Percentiles rank a stretch among this genome's conserved stretches.
phyloP scores from a whole-genome alignment of 805 yeast species.

The Hagleromyces aurorensis region DNA sequence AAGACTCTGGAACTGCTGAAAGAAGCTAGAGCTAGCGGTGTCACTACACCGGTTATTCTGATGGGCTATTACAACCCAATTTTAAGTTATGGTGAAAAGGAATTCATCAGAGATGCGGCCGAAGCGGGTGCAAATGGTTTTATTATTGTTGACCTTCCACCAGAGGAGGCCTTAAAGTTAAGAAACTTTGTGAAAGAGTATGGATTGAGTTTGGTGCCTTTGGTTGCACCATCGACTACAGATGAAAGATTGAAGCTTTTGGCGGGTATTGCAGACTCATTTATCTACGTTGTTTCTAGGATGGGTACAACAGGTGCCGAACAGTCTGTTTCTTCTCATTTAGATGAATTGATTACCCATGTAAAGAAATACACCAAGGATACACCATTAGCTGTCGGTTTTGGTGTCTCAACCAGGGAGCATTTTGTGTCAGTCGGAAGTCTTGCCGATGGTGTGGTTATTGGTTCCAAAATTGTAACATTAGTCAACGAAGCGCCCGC shows the following conservation, averaged over 20 bases:
- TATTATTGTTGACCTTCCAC: conserved; percentile 92
- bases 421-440: conserved; percentile 76
- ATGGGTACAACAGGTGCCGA: conserved; percentile 97
- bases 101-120: conserved; percentile 69
- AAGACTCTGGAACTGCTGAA: conserved; percentile 63
- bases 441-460: conserved; percentile 90
- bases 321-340: conserved; percentile 51
- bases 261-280: conserved; percentile 86
- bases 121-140: conserved; percentile 92
- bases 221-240: conserved; percentile 95
- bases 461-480: conserved; percentile 80
- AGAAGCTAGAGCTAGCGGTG: conserved; percentile 74
- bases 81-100: conserved; percentile 79
- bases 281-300: conserved; percentile 91
- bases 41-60: conserved; percentile 77
- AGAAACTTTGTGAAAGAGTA: conserved; percentile 59
- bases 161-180: conserved; percentile 90
- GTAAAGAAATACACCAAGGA: conserved; percentile 71
- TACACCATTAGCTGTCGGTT: conserved; percentile 89
- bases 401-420: conserved; percentile 91
- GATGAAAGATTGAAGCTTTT: conserved; percentile 76
- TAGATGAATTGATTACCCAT: conserved; percentile 60
- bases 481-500: conserved; percentile 55
- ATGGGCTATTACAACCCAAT: conserved; percentile 99
- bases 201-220: conserved; percentile 80